Evolutionary conservation across 1,284 basidiomycete species (phyloP), one percentile per base, ranked within the genome.

Genomic region (Peniophora sp.): DNA sequence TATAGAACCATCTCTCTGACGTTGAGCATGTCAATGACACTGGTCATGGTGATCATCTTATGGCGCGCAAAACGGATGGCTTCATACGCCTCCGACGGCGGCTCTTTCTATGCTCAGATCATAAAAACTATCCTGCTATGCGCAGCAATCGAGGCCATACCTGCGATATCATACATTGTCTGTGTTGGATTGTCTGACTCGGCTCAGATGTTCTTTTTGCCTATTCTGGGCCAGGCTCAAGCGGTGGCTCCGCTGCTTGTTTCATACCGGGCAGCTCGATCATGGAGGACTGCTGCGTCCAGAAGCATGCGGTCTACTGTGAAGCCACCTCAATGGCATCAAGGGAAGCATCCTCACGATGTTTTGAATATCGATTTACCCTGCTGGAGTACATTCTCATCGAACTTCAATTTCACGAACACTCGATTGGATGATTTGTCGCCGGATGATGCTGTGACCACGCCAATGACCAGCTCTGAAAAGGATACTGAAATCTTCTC

Each of bases 211-310:
- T 60, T 62, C 3, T 55, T 71, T 11, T 57, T 70, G 0, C 69
- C 69, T 0, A 52, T 66, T 36, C 57, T 71, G 3, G 67, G 67
- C 1, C 69, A 70, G 52, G 51, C 69, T 22, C 69, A 70, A 59
- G 69, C 69, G n/a, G 24, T 61, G 41, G 14, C n/a, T 25, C 11
- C 8, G 34, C 27, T 35, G 46, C 16, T 41, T 5, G n/a, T 41
- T 6, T 8, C 16, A 8, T 41, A 41, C 8, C n/a, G 19, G 8
- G n/a, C n/a, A 8, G 5, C 16, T n/a, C n/a, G n/a, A 8, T 8
- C 8, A n/a, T 5, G n/a, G n/a, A 41, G 8, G 19, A 20, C n/a
- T 20, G 8, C 6, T 41, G 5, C 8, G 8, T n/a, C 38, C 8
- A n/a, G n/a, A 41, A 8, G 16, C 38, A 17, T 20, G 38, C 5